Conservation (phyloP, 495 filamentous ascomycete genomes). For the Acidomyces sp. region DNA sequence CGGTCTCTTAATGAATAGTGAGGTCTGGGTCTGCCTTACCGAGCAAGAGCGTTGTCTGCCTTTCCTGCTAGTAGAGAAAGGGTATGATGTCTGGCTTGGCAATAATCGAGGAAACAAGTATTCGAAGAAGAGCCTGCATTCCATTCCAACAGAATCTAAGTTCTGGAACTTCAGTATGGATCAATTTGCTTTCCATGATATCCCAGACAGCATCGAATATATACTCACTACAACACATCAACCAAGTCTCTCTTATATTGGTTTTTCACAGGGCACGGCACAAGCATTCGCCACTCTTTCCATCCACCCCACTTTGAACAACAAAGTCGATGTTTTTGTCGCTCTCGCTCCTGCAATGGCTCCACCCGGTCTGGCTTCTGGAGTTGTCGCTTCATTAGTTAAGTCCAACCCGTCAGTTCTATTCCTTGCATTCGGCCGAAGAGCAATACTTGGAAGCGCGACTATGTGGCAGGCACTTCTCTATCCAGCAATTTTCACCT, state of each 20-base stretch:
- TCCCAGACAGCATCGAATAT: conserved; percentile 86
- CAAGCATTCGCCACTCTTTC: conserved; percentile 94
- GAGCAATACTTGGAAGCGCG: conserved; percentile 79
- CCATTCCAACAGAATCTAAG: conserved; percentile 54
- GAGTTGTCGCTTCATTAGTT: conserved; percentile 79
- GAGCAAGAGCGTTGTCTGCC: conserved; percentile 75
- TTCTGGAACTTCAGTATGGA: conserved; percentile 99
- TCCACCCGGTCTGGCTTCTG: conserved; percentile 75
- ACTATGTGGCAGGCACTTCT: conserved; percentile 96
- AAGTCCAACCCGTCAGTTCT: conserved; percentile 89
- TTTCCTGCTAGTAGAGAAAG: conserved; percentile 78
- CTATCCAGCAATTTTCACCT: conserved; percentile 87
- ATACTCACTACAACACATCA: conserved; percentile 74
- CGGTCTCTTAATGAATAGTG: conserved; percentile 94
- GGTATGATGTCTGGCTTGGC: conserved; percentile 95
- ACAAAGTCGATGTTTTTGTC: conserved; percentile 91
- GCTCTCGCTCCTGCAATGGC: conserved; percentile 96
- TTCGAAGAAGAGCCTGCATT: conserved; percentile 75
- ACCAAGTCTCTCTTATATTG: conserved; percentile 83
- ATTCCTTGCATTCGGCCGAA: conserved; percentile 88
- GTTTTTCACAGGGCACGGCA: conserved; percentile 92
- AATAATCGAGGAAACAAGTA: conserved; percentile 99
- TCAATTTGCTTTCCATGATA: conserved; percentile 95
- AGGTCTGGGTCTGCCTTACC: conserved; percentile 91
- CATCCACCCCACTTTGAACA: conserved; percentile 82